Percentiles rank a stretch among this genome's conserved stretches.
Conservation (phyloP, 345 rosid genomes). For the Psidium friedrichsthalianum region DNA sequence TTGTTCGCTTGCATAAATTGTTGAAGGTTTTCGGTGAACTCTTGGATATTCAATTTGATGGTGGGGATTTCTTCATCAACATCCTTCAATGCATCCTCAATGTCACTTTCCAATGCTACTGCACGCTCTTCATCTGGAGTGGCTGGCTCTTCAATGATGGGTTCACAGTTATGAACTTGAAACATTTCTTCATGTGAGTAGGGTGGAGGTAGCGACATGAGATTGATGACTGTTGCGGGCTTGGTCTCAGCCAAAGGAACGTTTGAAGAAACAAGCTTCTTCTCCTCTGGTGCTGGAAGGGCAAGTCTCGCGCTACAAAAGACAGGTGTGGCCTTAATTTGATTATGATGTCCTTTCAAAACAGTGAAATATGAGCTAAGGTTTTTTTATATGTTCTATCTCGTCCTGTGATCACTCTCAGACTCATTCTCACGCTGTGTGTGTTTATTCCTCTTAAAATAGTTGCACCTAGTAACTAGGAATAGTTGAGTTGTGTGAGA, state of each 20-base stretch:
- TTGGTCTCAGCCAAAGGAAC: constrained; percentile 19
- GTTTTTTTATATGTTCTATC: not conserved
- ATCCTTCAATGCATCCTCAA: constrained; percentile 48
- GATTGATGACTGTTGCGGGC: constrained; percentile 26
- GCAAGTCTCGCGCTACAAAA: constrained; percentile 79
- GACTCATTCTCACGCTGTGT: not conserved
- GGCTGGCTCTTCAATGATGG: constrained; percentile 84
- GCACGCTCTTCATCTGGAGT: constrained; percentile 50
- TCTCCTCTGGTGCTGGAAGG: constrained; percentile 77
- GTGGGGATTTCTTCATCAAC: constrained; percentile 83
- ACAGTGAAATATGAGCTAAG: not conserved
- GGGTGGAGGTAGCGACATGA: constrained; percentile 27
- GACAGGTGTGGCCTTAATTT: constrained; percentile 2
- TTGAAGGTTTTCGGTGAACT: constrained; percentile 47
- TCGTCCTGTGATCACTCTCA: not conserved
- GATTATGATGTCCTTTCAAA: not conserved
- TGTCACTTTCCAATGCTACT: constrained; percentile 45
- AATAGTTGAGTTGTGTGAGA: not conserved
- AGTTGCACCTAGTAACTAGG: not conserved
- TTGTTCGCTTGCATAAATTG: constrained; percentile 43
- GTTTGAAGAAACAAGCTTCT: constrained; percentile 31
- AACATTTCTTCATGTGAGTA: not conserved
- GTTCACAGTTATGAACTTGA: constrained; percentile 11
- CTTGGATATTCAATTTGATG: constrained; percentile 51
- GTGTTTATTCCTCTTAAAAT: not conserved